Conservation (phyloP, 306 rosid genomes). For the Cucurbita argyrosperma region DNA sequence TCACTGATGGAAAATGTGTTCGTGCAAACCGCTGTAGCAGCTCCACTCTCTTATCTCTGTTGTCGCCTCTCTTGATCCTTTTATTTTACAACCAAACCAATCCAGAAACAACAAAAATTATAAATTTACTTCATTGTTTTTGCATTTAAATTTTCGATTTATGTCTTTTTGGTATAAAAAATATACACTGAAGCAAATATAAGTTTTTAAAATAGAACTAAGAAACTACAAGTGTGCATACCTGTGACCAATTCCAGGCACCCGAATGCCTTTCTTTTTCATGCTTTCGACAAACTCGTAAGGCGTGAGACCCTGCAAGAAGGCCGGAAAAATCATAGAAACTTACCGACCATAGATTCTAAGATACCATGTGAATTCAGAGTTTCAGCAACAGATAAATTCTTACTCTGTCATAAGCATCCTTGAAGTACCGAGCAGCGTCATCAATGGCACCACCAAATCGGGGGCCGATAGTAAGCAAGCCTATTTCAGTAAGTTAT, state of each 20-base stretch:
- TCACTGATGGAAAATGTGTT: conserved; percentile 79
- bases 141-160: too few species aligned
- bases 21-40: conserved; percentile 72
- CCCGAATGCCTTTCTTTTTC: conserved; percentile 96
- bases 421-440: conserved; percentile 98
- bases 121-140: too few species aligned
- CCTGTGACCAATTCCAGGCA: conserved; percentile 99
- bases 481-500: conserved; percentile 47
- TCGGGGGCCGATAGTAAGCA: conserved; percentile 98
- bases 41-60: conserved; percentile 94
- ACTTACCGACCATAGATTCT: background rate
- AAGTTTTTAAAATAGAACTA: too few species aligned
- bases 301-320: conserved; percentile 56
- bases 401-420: conserved; percentile 55
- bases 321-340: conserved; percentile 11
- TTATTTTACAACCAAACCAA: conserved; percentile 15
- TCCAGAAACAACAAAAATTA: background rate
- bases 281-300: conserved; percentile 85
- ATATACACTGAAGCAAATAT: background rate
- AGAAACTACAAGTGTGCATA: conserved; percentile 7
- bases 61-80: conserved; percentile 98
- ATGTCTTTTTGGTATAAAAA: too few species aligned
- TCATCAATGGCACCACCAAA: conserved; percentile 99
- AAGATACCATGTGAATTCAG: background rate
- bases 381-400: background rate